Conservation (phyloP, 202 grass and related monocot species). For the Panicum virgatum region DNA sequence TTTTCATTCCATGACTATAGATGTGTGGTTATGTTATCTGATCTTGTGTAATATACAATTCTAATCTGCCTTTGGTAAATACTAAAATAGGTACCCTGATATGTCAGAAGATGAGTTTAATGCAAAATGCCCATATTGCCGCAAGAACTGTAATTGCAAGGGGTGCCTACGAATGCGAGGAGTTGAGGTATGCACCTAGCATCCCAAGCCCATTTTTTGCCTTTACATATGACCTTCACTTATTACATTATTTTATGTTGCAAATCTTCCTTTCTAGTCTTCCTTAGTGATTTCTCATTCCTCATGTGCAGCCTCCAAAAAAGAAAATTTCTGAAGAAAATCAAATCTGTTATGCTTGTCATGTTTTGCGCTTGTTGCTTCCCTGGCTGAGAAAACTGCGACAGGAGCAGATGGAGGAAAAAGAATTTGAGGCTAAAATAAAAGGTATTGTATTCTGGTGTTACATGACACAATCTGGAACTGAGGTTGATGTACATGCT, state of each 20-base stretch:
- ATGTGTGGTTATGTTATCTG: neutral
- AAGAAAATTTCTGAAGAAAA: conserved; percentile 50
- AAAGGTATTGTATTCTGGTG: conserved; percentile 41
- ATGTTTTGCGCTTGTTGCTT: conserved; percentile 53
- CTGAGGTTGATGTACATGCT: neutral
- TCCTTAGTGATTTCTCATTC: neutral
- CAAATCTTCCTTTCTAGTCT: neutral
- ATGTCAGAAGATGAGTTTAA: conserved; percentile 65
- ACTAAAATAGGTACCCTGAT: conserved; percentile 61
- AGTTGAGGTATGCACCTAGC: conserved; percentile 49
- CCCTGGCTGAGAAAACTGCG: conserved; percentile 67
- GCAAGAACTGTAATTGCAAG: conserved; percentile 84
- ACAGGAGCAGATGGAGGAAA: conserved; percentile 60
- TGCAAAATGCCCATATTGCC: conserved; percentile 56
- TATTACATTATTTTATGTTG: neutral
- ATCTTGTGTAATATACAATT: neutral
- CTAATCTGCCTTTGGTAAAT: neutral
- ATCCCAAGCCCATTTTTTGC: neutral
- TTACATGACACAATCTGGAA: neutral
- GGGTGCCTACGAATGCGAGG: conserved; percentile 65
- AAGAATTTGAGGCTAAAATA: conserved; percentile 62
- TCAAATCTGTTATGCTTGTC: conserved; percentile 43
- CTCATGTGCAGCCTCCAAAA: conserved; percentile 32
- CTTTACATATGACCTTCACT: neutral
- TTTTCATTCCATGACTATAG: neutral